These are phyloP conservation scores for Melampsora americana DNA, from an alignment of 1,284 basidiomycete species.

Conservation along the genomic window DNA sequence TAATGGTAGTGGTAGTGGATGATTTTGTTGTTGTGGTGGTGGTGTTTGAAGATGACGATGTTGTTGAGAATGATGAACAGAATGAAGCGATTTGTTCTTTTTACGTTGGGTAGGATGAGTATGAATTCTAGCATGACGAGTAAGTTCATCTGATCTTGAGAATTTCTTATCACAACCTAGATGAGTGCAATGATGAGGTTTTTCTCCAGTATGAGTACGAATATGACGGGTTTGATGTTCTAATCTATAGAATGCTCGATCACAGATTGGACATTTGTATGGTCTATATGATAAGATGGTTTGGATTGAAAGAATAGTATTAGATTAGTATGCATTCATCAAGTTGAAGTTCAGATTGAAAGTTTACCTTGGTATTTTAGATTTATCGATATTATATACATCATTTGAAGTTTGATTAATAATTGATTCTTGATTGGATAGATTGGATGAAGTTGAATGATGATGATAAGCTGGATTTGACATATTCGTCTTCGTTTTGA, in stretches of 20 bases:
- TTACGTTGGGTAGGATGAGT: constrained; percentile 56
- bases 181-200: constrained; percentile 39
- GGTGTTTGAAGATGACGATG: constrained; percentile 18
- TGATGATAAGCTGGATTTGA: too few relatives aligned
- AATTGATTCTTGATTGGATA: not conserved
- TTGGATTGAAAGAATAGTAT: too few relatives aligned
- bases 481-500: too few relatives aligned
- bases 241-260: constrained; percentile 80
- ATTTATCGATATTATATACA: not conserved
- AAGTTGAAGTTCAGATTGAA: not conserved
- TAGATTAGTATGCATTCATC: not conserved
- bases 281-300: constrained; percentile 62
- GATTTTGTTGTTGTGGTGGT: too few relatives aligned
- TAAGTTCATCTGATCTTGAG: constrained; percentile 93
- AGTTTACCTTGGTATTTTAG: not conserved
- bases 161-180: constrained; percentile 84
- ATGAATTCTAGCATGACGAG: constrained; percentile 91
- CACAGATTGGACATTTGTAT: constrained; percentile 93
- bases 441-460: too few relatives aligned
- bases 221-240: constrained; percentile 75
- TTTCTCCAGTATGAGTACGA: constrained; percentile 44
- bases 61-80: not conserved
- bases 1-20: constrained; percentile 9
- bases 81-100: constrained; percentile 7
- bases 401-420: not conserved